These are phyloP conservation scores for Fusarium bactridioides DNA, from an alignment of 2,329 filamentous ascomycete species.

Conservation along the genomic window DNA sequence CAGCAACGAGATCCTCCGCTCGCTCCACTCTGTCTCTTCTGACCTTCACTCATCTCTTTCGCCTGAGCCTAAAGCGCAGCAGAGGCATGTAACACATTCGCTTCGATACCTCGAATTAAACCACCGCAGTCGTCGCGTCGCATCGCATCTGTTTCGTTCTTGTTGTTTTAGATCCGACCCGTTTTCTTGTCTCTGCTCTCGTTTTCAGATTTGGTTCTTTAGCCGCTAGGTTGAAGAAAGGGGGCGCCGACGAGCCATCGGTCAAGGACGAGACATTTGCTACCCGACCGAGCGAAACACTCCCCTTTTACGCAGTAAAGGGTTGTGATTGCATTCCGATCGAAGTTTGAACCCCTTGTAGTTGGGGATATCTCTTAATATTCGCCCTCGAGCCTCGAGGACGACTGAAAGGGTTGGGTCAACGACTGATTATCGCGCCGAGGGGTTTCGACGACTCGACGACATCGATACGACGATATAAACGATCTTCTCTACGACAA, in stretches of 20 bases:
- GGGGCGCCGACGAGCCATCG: constrained; percentile 14
- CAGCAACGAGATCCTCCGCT: constrained; percentile 36
- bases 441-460: constrained; percentile 15
- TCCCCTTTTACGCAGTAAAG: constrained; percentile 13
- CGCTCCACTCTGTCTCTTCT: constrained; percentile 25
- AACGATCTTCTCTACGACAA: neutral
- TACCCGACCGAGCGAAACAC: neutral
- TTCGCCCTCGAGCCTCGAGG: constrained; percentile 13
- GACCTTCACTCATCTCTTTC: constrained; percentile 10
- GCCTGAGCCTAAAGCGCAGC: constrained; percentile 15
- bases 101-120: constrained; percentile 19
- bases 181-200: neutral
- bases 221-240: constrained; percentile 29
- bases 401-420: constrained; percentile 4
- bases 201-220: neutral
- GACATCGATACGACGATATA: constrained; percentile 5
- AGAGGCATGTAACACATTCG: constrained; percentile 33
- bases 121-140: neutral
- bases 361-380: neutral
- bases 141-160: neutral
- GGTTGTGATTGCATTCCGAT: constrained; percentile 32
- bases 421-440: neutral
- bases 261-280: constrained; percentile 33
- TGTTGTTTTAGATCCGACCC: neutral
- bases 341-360: neutral